phyloP scores from a whole-genome alignment of 2,329 filamentous ascomycete species.

The Ilyonectria sp. region DNA sequence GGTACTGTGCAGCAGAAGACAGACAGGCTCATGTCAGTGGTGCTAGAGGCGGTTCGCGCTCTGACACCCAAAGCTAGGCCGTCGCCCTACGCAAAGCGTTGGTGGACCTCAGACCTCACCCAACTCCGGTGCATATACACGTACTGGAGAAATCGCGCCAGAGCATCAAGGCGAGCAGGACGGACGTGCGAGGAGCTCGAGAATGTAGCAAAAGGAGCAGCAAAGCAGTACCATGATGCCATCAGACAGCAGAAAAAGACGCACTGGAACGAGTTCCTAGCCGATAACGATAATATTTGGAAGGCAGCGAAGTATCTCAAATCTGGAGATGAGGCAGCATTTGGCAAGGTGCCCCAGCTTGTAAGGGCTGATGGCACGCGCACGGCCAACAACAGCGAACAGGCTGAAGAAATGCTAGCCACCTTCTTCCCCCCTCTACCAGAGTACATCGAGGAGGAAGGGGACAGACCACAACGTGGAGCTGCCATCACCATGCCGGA shows the following conservation, averaged over 20 bases:
- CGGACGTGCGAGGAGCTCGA: slow-evolving; percentile 34
- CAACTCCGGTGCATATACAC: slow-evolving; percentile 48
- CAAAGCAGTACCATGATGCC: slow-evolving; percentile 45
- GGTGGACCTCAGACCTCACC: slow-evolving; percentile 49
- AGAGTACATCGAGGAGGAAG: too few relatives aligned
- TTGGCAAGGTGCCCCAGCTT: slow-evolving; percentile 44
- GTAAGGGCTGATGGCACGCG: slow-evolving; percentile 34
- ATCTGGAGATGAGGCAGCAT: slow-evolving; percentile 38
- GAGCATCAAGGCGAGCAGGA: slow-evolving; percentile 35
- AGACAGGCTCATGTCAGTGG: not conserved
- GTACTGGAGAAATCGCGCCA: slow-evolving; percentile 48
- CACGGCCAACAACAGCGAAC: slow-evolving; percentile 21
- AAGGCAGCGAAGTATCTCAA: slow-evolving; percentile 49
- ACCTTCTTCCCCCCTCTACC: too few relatives aligned
- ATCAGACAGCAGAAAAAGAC: slow-evolving; percentile 41
- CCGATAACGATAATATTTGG: slow-evolving; percentile 48
- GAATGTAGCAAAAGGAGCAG: slow-evolving; percentile 38
- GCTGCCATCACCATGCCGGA: too few relatives aligned
- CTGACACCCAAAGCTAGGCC: too few relatives aligned
- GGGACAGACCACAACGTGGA: too few relatives aligned
- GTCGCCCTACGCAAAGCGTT: slow-evolving; percentile 42
- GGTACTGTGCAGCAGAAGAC: slow-evolving; percentile 24
- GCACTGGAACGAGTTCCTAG: slow-evolving; percentile 48
- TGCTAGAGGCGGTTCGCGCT: too few relatives aligned
- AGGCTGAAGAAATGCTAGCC: too few relatives aligned